Evolutionary conservation across 1,284 basidiomycete species (phyloP), one percentile per base, ranked within the genome.

Genomic region (Ustilago curta): DNA sequence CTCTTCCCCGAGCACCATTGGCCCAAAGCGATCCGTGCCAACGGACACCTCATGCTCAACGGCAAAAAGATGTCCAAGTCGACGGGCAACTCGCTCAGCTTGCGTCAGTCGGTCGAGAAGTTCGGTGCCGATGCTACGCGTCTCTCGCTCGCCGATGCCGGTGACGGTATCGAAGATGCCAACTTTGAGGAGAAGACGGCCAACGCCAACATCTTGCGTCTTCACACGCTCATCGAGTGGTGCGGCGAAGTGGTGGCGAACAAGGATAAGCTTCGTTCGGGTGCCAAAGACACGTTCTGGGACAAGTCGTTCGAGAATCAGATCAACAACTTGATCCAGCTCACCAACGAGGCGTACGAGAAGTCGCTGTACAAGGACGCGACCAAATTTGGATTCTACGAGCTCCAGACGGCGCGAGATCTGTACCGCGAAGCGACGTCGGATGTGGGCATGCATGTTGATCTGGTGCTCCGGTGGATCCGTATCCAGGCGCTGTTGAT

Each of bases 181-280:
- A 99, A 98, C 88, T 99, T 99, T 81, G 97, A 99, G 85, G 97
- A 99, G 88, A 94, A 95, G 87, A 94, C 93, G 12, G 97, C 97
- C 19, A 99, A 99, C 84, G 95, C 97, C 21, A 95, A 95, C 78
- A 99, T 99, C 84, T 87, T 99, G 82, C 90, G 97, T 68, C 87
- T 99, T 70, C 92, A 96, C 86, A 99, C 96, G 0, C 88, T 97
- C 76, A 88, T 95, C 75, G 89, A 89, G 8, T 99, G 96, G 95
- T 95, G 93, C 80, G 91, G 95, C 86, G 94, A 93, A 67, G 64
- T 90, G 68, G 52, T 90, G 77, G 89, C 89, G 70, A 90, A 91
- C 60, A 87, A 91, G 70, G 86, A 88, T 29, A 90, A 89, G 79
- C 87, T 97, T 77, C 91, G 95, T 31, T 88, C 88, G 14, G 80